A percentile compares a stretch with the other conserved stretches of the same genome.
phyloP scores from a whole-genome alignment of 2,329 filamentous ascomycete genomes.

The Alternaria novae-zelandiae region DNA sequence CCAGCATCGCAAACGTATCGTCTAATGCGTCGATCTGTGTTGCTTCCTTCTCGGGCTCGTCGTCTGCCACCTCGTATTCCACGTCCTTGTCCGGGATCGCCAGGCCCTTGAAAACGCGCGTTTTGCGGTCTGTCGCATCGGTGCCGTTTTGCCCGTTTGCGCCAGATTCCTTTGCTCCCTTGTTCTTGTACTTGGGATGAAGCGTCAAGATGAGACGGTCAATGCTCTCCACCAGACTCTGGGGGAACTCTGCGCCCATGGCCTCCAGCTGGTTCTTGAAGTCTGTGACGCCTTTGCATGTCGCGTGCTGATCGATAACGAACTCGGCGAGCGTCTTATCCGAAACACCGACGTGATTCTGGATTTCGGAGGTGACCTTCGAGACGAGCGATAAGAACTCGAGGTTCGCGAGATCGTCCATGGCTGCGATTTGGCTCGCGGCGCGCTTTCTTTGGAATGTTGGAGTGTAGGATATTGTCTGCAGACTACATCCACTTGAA shows the following conservation, averaged over 20 bases:
- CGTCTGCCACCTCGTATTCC: constrained; percentile 59
- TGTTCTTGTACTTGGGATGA: constrained; percentile 85
- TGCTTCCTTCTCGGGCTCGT: constrained; percentile 44
- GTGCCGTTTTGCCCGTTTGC: constrained; percentile 58
- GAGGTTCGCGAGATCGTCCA: constrained; percentile 91
- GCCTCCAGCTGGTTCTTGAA: constrained; percentile 79
- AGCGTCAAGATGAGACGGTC: constrained; percentile 87
- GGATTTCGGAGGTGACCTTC: constrained; percentile 90
- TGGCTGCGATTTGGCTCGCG: constrained; percentile 46
- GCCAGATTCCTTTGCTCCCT: constrained; percentile 39
- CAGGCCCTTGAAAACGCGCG: constrained; percentile 87
- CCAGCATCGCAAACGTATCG: constrained; percentile 90
- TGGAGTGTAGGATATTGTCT: background rate
- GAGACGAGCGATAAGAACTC: constrained; percentile 94
- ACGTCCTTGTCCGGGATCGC: constrained; percentile 80
- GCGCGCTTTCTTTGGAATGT: constrained; percentile 1
- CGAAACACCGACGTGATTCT: constrained; percentile 89
- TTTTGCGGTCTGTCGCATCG: constrained; percentile 70
- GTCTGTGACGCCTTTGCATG: constrained; percentile 71
- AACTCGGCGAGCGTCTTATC: constrained; percentile 98
- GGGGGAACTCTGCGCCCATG: constrained; percentile 82
- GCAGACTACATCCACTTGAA: background rate
- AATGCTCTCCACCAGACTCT: constrained; percentile 87
- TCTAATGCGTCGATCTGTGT: constrained; percentile 74
- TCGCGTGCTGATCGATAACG: constrained; percentile 85